These are phyloP conservation scores for Pichia sp. DNA, from an alignment of 1,139 yeast genomes.

Conservation along the genomic window DNA sequence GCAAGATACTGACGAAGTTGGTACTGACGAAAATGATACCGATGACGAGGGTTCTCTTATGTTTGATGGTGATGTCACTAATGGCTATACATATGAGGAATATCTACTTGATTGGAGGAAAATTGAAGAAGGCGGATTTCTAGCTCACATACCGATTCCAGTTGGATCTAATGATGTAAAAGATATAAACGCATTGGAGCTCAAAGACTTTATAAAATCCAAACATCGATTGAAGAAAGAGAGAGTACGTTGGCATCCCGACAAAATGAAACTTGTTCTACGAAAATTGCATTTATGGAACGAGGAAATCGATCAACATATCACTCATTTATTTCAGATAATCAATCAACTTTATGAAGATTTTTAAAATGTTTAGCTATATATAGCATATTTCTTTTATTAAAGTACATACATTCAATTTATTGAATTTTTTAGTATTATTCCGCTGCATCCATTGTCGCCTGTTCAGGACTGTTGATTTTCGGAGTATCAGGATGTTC, in stretches of 20 bases:
- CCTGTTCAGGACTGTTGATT: constrained; percentile 5
- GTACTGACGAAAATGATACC: background rate
- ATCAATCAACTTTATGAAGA: constrained; percentile 31
- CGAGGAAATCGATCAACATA: constrained; percentile 9
- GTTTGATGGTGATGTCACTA: too few species aligned
- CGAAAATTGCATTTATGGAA: constrained; percentile 5
- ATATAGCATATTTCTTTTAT: background rate
- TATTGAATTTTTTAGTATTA: background rate
- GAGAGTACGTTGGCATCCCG: constrained; percentile 66
- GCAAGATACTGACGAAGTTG: background rate
- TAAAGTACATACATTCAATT: background rate
- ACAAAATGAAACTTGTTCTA: constrained; percentile 30
- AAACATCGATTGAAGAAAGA: constrained; percentile 33
- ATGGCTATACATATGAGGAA: constrained; percentile 15
- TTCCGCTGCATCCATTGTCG: constrained; percentile 5
- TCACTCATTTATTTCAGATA: constrained; percentile 32
- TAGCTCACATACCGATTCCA: constrained; percentile 17
- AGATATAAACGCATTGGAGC: constrained; percentile 15
- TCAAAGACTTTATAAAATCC: constrained; percentile 22
- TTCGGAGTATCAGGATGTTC: constrained; percentile 8
- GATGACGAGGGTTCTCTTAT: background rate
- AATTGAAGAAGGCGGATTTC: constrained; percentile 4
- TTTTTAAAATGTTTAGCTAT: too few species aligned
- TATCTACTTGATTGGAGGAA: constrained; percentile 25
- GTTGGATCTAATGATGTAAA: constrained; percentile 8